phyloP scores from a whole-genome alignment of 192 early-diverging fungal species.

The Rhizophagus prolifer region DNA sequence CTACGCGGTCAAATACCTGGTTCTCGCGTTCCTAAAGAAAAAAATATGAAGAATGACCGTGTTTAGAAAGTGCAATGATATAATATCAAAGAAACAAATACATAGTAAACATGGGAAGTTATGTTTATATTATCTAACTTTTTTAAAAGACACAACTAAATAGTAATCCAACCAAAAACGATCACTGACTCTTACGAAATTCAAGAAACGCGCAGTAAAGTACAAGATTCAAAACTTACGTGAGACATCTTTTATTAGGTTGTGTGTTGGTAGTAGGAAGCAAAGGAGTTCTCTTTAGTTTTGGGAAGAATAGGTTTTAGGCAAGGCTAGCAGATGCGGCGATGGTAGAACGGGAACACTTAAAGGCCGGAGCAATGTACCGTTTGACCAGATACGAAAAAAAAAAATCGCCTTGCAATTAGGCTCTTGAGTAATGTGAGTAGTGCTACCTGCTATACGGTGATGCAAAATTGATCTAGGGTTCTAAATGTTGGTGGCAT shows the following conservation, averaged over 20 bases:
- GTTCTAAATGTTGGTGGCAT: background rate
- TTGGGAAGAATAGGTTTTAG: slow-evolving; percentile 10
- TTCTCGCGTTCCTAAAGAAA: slow-evolving; percentile 35
- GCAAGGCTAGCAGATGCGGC: slow-evolving; percentile 11
- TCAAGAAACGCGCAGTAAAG: background rate
- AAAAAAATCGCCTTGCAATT: background rate
- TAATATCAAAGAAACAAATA: background rate
- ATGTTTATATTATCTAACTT: background rate
- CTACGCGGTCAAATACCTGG: slow-evolving; percentile 34
- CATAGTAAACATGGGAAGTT: too few relatives aligned
- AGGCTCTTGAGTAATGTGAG: background rate
- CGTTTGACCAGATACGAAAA: slow-evolving; percentile 15
- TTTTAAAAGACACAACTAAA: background rate
- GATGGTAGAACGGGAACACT: background rate
- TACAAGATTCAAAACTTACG: background rate
- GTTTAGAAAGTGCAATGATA: background rate
- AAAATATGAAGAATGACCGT: background rate
- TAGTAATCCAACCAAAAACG: background rate
- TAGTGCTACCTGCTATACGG: background rate
- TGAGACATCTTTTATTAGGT: background rate
- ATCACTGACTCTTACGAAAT: background rate
- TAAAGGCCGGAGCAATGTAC: slow-evolving; percentile 15
- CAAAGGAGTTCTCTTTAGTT: slow-evolving; percentile 21
- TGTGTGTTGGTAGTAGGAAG: background rate
- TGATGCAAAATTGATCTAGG: background rate